Evolutionary conservation across 164 flowering plant genomes (phyloP), one percentile per base, ranked within the genome.

Genomic region (Vitis cinerea): DNA sequence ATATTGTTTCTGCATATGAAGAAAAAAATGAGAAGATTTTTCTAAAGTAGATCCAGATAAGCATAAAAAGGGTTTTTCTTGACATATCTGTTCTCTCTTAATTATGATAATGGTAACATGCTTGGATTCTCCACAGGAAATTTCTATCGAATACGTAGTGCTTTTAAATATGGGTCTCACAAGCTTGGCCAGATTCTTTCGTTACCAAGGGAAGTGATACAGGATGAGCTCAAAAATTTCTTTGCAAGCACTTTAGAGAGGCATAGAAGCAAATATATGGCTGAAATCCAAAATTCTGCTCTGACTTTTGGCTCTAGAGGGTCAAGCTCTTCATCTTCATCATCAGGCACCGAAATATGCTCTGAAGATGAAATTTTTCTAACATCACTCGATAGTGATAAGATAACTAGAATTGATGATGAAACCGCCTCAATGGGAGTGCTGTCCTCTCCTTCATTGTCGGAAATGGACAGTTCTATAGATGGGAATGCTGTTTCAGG

Each of bases 121-220:
- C 29, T 12, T 52, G 56, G 31, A 16, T 72, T 53, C 47, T 58
- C 7, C 66, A 17, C 78, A 92, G 97, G 91, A 13, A 90, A 86
- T 71, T 89, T 83, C 67, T 83, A 72, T 71, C 87, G 97, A 15
- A 90, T 93, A 71, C 78, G 84, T 3, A 84, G 97, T 83, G 98
- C 98, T 68, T 81, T 93, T 57, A 78, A 77, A 48, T 86, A 81
- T 81, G 94, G 97, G 29, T 91, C 90, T 44, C 84, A 83, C 59
- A 89, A 82, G 80, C 96, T 93, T 69, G 88, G 90, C 4, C 76
- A 64, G 16, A 77, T 89, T 65, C 88, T 93, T 56, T 61, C 55
- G 19, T 68, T 62, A 67, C 84, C 96, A 9, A 13, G 55, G 52
- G 81, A 72, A 50, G 73, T 56, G 30, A 69, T 88, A 57, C 70